phyloP scores from a whole-genome alignment of 106 monocot species.

The Hemerocallis citrina region DNA sequence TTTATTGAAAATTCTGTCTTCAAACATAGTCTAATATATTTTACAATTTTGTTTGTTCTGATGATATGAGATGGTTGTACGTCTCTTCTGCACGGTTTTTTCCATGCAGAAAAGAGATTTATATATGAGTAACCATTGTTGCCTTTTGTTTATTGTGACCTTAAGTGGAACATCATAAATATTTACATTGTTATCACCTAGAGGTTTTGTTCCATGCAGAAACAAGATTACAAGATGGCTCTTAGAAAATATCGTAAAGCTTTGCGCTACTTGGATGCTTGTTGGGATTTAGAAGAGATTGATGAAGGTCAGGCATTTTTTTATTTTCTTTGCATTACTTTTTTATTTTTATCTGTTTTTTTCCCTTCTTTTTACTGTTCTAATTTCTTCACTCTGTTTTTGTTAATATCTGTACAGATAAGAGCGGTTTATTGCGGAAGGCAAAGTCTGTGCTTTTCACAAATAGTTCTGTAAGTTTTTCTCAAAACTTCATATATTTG shows the following conservation, averaged over 20 bases:
- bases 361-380: not conserved
- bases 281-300: conserved; percentile 53
- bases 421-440: conserved; percentile 35
- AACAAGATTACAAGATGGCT: conserved; percentile 47
- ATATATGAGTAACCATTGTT: too few relatives aligned
- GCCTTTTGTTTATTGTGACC: not conserved
- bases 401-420: conserved; percentile 24
- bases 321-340: not conserved
- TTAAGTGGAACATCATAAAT: not conserved
- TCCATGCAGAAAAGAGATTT: too few relatives aligned
- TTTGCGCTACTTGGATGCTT: conserved; percentile 40
- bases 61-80: too few relatives aligned
- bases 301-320: conserved; percentile 33
- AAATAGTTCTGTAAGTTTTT: conserved; percentile 50
- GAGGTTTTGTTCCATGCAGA: conserved; percentile 13
- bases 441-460: conserved; percentile 46
- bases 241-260: conserved; percentile 50
- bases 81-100: not conserved
- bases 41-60: too few relatives aligned
- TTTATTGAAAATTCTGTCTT: too few relatives aligned
- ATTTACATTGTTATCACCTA: not conserved
- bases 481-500: not conserved
- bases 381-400: not conserved
- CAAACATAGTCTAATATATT: too few relatives aligned
- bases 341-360: not conserved